Conservation (phyloP, 1,139 yeast genomes). For the Meyerozyma smithsonii region DNA sequence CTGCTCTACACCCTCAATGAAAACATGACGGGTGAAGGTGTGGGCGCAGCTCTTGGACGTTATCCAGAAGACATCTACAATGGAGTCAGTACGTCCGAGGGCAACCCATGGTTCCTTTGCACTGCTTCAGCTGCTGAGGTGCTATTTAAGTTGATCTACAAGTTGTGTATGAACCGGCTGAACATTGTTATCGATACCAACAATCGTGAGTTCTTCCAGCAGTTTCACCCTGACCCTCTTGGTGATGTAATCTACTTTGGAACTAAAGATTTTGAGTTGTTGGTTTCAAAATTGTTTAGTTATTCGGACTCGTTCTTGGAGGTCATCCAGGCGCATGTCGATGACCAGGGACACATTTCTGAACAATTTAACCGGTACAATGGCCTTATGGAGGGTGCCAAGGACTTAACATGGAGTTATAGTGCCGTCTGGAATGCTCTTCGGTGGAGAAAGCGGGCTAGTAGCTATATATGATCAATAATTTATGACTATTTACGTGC, state of each 20-base stretch:
- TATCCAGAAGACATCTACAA: slow-evolving; percentile 93
- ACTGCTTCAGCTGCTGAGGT: slow-evolving; percentile 77
- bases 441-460: slow-evolving; percentile 52
- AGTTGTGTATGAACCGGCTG: slow-evolving; percentile 16
- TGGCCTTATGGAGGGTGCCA: slow-evolving; percentile 89
- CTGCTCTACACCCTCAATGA: slow-evolving; percentile 72
- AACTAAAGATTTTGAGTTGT: slow-evolving; percentile 40
- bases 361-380: slow-evolving; percentile 81
- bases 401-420: slow-evolving; percentile 87
- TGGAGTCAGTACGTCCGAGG: slow-evolving; percentile 68
- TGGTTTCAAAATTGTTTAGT: slow-evolving; percentile 42
- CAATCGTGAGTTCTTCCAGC: slow-evolving; percentile 26
- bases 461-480: background rate
- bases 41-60: slow-evolving; percentile 80
- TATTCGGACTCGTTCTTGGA: slow-evolving; percentile 77
- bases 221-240: slow-evolving; percentile 19
- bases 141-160: slow-evolving; percentile 35
- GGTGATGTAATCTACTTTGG: slow-evolving; percentile 39
- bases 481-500: background rate
- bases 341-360: slow-evolving; percentile 68
- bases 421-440: slow-evolving; percentile 71
- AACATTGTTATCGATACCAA: slow-evolving; percentile 23
- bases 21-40: slow-evolving; percentile 28
- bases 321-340: slow-evolving; percentile 68
- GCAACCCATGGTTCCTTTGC: slow-evolving; percentile 94